These are phyloP conservation scores for Ensete ventricosum DNA, from an alignment of 176 grass and related monocot species.

Conservation along the genomic window DNA sequence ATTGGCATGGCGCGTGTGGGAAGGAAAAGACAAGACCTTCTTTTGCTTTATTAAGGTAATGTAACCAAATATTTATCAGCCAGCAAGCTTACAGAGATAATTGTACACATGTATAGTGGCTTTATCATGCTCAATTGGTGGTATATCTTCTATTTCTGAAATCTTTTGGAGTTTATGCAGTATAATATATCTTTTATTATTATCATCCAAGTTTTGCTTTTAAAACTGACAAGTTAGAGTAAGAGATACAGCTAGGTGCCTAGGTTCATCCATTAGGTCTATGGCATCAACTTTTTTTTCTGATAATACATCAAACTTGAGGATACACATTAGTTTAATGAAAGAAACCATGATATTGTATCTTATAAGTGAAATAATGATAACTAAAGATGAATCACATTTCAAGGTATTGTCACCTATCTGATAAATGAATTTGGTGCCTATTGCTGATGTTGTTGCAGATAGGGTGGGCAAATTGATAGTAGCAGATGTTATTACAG, in stretches of 20 bases:
- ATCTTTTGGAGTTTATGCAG: no score
- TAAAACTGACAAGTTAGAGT: not conserved
- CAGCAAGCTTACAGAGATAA: not conserved
- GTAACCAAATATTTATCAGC: not conserved
- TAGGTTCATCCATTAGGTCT: not conserved
- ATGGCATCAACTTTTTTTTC: not conserved
- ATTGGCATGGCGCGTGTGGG: slow-evolving; percentile 88
- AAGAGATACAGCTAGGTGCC: not conserved
- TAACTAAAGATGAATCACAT: not conserved
- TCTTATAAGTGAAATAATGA: not conserved
- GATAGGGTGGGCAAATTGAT: no score
- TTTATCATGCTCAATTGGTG: not conserved
- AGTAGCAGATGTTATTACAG: no score
- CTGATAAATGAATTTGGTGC: not conserved
- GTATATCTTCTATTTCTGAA: not conserved
- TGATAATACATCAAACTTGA: not conserved
- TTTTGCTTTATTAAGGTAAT: slow-evolving; percentile 84
- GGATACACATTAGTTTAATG: not conserved
- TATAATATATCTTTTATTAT: no score
- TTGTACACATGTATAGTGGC: no score
- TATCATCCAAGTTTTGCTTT: no score
- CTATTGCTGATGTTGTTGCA: no score
- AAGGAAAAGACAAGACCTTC: slow-evolving; percentile 62
- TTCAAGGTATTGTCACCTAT: not conserved
- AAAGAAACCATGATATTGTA: not conserved